Evolutionary conservation across 1,284 basidiomycete species (phyloP), one percentile per base, ranked within the genome.

Genomic region (Laetiporus sulphureus): DNA sequence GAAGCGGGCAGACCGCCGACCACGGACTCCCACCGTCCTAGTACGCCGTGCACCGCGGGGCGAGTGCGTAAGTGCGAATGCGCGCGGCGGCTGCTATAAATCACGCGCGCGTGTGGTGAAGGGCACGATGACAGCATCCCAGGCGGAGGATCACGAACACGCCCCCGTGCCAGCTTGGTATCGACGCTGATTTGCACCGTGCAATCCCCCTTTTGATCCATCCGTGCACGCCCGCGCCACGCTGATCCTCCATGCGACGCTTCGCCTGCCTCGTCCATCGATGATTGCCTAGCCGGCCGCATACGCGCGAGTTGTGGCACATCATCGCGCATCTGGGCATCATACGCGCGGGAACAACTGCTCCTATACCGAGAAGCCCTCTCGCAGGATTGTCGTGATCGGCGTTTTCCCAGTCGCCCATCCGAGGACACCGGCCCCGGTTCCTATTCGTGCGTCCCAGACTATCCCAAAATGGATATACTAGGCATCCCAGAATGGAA

Each of bases 331-430:
- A n/a, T 4, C 3, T 34, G 24, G 24, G 6, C 32, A 19, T 31
- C 37, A 27, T 19, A 15, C 36, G 34, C 42, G 42, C 42, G 44
- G 43, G 33, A 40, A 36, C 31, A n/a, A 40, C 31, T 33, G 37
- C n/a, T n/a, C n/a, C 18, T 37, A 15, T 13, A 34, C 29, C 20
- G 36, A 29, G 42, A n/a, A 32, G 31, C 21, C 32, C 24, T 27
- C 4, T n/a, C 33, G 36, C 34, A 33, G 44, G 44, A 45, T 45
- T 41, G 39, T 23, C 44, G 38, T 41, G 44, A 45, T 45, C 44
- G 44, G 32, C 44, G 39, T 32, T 41, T 37, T 20, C 44, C 36
- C 20, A 22, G 19, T 13, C n/a, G 18, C 32, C 38, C 33, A 13
- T 35, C 38, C 43, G 43, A 44, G 34, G 32, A 40, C 32, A 40